A percentile compares a stretch with the other conserved stretches of the same genome.
Conservation (phyloP, 2,329 filamentous ascomycete genomes). For the Diaporthe ampelina region DNA sequence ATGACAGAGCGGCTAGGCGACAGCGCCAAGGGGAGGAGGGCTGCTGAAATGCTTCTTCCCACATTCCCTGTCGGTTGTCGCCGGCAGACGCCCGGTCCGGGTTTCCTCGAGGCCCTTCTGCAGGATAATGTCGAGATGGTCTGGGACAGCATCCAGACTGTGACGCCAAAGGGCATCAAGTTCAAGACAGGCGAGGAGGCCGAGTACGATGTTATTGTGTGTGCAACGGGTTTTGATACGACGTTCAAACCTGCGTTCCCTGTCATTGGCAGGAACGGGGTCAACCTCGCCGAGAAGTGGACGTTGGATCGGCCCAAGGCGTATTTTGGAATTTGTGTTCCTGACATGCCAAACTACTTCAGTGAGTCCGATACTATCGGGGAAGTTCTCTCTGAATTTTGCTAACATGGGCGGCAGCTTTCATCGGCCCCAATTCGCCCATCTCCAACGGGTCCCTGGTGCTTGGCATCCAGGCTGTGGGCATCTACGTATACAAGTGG, state of each 20-base stretch:
- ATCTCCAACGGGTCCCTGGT: conserved; percentile 47
- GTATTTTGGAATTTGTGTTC: conserved; percentile 37
- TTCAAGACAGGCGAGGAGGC: conserved; percentile 39
- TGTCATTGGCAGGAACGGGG: conserved; percentile 44
- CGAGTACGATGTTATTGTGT: conserved; percentile 51
- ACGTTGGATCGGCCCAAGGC: conserved; percentile 40
- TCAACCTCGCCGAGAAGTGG: conserved; percentile 43
- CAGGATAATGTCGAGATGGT: conserved; percentile 56
- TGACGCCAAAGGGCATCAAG: conserved; percentile 43
- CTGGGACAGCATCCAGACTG: conserved; percentile 43
- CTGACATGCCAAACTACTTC: conserved; percentile 42
- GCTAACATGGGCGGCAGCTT: background rate
- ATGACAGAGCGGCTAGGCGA: conserved; percentile 45
- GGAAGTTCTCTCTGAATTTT: too few relatives aligned
- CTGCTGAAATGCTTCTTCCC: conserved; percentile 44
- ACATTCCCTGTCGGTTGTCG: conserved; percentile 59
- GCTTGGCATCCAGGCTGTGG: conserved; percentile 46
- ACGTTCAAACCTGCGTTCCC: conserved; percentile 44
- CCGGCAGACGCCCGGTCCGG: conserved; percentile 58
- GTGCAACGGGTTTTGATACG: conserved; percentile 53
- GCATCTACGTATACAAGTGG: conserved; percentile 50
- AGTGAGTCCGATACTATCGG: conserved; percentile 42
- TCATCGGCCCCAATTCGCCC: conserved; percentile 43
- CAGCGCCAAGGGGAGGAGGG: conserved; percentile 21
- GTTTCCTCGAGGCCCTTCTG: conserved; percentile 58